Percentiles rank a stretch among this genome's conserved stretches.
Conservation (phyloP, 768 basidiomycete species). For the Tephrocybe sp. region DNA sequence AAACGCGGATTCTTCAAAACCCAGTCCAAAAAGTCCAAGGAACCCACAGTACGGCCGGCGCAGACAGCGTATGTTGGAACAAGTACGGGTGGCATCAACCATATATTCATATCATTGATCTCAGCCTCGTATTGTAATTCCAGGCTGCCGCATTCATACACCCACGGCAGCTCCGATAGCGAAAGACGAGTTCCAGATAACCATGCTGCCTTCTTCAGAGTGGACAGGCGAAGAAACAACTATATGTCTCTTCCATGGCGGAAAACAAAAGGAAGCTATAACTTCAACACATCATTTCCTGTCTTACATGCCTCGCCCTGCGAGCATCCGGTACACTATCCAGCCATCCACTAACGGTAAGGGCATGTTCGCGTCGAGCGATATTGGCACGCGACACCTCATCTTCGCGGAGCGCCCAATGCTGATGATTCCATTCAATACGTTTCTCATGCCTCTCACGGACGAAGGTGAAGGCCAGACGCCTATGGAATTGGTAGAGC, state of each 20-base stretch:
- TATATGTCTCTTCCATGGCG: background rate
- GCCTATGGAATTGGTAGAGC: no score
- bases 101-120: background rate
- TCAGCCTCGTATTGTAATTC: no score
- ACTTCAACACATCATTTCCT: background rate
- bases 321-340: background rate
- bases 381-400: constrained; percentile 26
- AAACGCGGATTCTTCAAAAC: no score
- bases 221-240: background rate
- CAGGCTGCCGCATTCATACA: no score
- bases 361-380: constrained; percentile 28
- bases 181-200: background rate
- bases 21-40: no score
- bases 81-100: no score
- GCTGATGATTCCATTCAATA: constrained; percentile 19
- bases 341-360: constrained; percentile 12
- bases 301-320: background rate
- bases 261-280: background rate
- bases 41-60: no score
- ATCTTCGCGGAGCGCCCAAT: constrained; percentile 37
- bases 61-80: no score
- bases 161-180: no score
- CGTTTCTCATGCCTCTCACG: no score
- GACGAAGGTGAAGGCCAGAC: no score
- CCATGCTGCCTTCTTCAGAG: background rate